These are phyloP conservation scores for Alternaria metachromatica DNA, from an alignment of 2,329 filamentous ascomycete genomes.

Conservation along the genomic window DNA sequence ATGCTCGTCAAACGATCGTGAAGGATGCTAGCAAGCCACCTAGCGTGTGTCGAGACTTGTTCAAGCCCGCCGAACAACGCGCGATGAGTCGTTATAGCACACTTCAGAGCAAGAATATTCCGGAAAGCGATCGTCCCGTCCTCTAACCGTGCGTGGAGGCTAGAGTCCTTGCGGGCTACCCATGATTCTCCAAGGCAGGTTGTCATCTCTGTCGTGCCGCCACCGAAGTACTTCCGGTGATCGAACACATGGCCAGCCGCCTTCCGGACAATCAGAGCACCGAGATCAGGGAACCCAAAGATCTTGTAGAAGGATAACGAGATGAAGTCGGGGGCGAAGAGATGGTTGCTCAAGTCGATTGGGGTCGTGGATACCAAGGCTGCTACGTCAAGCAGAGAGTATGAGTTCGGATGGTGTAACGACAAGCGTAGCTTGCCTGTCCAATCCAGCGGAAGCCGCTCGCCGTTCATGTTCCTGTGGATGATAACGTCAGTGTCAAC, in stretches of 20 bases:
- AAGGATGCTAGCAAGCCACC: constrained; percentile 59
- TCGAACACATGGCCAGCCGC: constrained; percentile 63
- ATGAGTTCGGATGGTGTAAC: constrained; percentile 57
- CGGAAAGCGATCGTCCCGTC: constrained; percentile 73
- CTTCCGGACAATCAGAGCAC: constrained; percentile 81
- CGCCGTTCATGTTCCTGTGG: constrained; percentile 77
- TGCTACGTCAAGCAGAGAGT: constrained; percentile 74
- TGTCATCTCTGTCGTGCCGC: constrained; percentile 68
- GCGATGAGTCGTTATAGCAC: constrained; percentile 64
- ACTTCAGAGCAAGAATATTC: constrained; percentile 67
- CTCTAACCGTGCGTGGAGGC: constrained; percentile 67
- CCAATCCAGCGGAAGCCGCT: constrained; percentile 73
- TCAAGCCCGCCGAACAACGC: constrained; percentile 65
- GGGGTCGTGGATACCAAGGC: constrained; percentile 68
- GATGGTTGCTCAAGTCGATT: constrained; percentile 63
- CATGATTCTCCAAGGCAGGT: constrained; percentile 59
- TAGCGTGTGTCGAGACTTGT: constrained; percentile 65
- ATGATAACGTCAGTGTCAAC: background rate
- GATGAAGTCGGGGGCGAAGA: constrained; percentile 77
- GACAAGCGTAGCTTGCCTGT: constrained; percentile 23
- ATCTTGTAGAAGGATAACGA: constrained; percentile 93
- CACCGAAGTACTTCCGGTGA: constrained; percentile 69
- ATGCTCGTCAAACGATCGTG: constrained; percentile 58
- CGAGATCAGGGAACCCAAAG: constrained; percentile 92
- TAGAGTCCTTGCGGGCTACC: constrained; percentile 61